Conservation (phyloP, 371 early-diverging fungal species). For the Umbelopsis sp. region DNA sequence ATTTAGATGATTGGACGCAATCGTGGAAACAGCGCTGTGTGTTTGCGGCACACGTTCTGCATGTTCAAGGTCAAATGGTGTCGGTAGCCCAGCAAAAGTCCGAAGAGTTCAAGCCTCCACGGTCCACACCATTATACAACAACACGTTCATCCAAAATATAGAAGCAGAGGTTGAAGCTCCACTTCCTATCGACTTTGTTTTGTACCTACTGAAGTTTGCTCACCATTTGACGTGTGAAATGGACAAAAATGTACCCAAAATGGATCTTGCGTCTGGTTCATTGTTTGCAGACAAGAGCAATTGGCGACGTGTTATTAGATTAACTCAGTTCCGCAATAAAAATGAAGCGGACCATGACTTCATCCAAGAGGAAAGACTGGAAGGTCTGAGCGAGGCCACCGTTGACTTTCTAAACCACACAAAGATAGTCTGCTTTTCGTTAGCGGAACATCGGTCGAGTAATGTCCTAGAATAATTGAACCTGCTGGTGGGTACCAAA, state of each 20-base stretch:
- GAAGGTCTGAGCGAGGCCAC: too few relatives aligned
- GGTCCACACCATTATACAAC: not conserved
- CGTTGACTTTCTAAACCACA: too few relatives aligned
- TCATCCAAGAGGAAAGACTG: too few relatives aligned
- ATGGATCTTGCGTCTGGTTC: not conserved
- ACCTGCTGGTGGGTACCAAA: too few relatives aligned
- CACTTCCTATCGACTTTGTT: conserved; percentile 1
- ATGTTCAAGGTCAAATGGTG: not conserved
- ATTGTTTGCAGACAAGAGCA: not conserved
- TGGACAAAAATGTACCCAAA: not conserved
- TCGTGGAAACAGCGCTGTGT: conserved; percentile 1
- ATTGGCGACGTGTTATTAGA: not conserved
- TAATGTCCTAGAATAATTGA: too few relatives aligned
- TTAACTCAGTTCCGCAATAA: not conserved
- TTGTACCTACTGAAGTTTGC: not conserved
- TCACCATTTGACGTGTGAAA: not conserved
- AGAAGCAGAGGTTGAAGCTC: not conserved
- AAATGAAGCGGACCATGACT: not conserved
- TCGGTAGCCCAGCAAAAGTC: not conserved
- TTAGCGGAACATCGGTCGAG: too few relatives aligned
- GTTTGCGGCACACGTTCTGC: not conserved
- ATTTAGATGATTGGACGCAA: not conserved
- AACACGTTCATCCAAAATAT: not conserved
- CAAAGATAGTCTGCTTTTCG: too few relatives aligned
- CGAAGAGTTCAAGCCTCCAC: not conserved